Percentiles rank a stretch among this genome's conserved stretches.
Conservation (phyloP, 2,329 filamentous ascomycete species). For the Sarocladiaceae sp. region DNA sequence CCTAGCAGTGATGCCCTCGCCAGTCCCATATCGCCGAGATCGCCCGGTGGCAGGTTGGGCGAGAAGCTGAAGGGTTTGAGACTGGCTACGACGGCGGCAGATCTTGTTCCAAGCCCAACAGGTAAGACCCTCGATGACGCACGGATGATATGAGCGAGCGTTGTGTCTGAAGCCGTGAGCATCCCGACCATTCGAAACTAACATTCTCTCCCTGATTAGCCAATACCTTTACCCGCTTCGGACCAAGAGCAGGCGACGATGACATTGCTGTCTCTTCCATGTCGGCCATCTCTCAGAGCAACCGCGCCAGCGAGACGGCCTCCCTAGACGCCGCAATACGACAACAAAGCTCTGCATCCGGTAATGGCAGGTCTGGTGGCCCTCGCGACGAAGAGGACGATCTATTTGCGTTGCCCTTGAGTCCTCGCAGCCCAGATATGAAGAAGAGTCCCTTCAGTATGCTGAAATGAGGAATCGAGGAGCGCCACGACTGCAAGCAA, state of each 20-base stretch:
- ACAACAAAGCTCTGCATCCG: constrained; percentile 15
- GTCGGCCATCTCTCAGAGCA: constrained; percentile 22
- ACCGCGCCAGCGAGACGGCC: constrained; percentile 16
- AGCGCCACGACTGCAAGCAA: no score
- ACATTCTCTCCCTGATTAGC: constrained; percentile 16
- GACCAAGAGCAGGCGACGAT: constrained; percentile 18
- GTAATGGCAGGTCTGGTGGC: constrained; percentile 10
- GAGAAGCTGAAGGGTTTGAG: constrained; percentile 77
- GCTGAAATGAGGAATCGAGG: constrained; percentile 23
- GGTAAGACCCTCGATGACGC: constrained; percentile 39
- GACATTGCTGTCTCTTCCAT: constrained; percentile 31
- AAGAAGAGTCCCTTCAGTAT: constrained; percentile 73
- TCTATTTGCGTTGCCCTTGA: constrained; percentile 81
- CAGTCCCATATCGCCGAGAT: constrained; percentile 52
- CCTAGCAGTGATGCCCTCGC: not conserved
- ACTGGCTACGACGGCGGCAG: constrained; percentile 64
- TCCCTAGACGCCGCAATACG: constrained; percentile 28
- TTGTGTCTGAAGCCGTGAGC: no score
- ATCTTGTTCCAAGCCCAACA: constrained; percentile 47
- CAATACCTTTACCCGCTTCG: constrained; percentile 28
- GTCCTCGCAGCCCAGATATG: constrained; percentile 80
- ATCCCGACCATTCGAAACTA: not conserved
- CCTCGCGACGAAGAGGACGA: constrained; percentile 55
- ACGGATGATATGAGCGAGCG: no score
- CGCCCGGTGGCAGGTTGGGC: constrained; percentile 61